Evolutionary conservation across 768 basidiomycete species (phyloP).

Genomic region (Suillus sp.): DNA sequence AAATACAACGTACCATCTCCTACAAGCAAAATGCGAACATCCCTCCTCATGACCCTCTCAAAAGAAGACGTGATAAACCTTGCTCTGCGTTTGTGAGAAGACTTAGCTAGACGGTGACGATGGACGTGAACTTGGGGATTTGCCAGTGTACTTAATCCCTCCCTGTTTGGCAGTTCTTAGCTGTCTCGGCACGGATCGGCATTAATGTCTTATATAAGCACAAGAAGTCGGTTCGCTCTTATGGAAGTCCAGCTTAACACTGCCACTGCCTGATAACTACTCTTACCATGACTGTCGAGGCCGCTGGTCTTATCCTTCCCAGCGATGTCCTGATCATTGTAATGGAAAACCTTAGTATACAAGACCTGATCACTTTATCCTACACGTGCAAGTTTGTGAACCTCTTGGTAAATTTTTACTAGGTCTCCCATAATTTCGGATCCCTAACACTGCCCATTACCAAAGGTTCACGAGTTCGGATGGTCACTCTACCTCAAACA

Average conservation of each 20-base stretch:
- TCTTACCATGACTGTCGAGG: constrained; percentile 2
- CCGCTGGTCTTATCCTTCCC: constrained; percentile 39
- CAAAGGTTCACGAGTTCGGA: constrained; percentile 61
- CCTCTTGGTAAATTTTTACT: constrained; percentile 44
- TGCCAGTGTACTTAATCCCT: constrained; percentile 6
- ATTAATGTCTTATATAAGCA: neutral
- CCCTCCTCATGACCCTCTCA: constrained; percentile 67
- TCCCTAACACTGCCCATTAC: constrained; percentile 7
- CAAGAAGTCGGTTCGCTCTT: neutral
- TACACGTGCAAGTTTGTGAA: constrained; percentile 33
- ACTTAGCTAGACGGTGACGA: neutral
- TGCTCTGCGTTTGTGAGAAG: neutral
- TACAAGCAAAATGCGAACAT: constrained; percentile 92
- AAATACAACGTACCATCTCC: constrained; percentile 74
- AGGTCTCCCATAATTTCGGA: neutral
- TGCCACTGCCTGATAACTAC: neutral
- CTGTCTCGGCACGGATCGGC: constrained; percentile 5
- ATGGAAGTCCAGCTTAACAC: neutral
- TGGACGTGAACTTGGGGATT: neutral
- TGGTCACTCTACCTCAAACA: constrained; percentile 55
- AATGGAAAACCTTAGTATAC: constrained; percentile 45
- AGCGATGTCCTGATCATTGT: constrained; percentile 59
- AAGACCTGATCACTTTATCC: constrained; percentile 42
- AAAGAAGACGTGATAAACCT: constrained; percentile 3
- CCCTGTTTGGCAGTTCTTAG: constrained; percentile 4